A percentile compares a stretch with the other conserved stretches of the same genome.
Evolutionary conservation across 164 flowering plant genomes (phyloP).

Genomic region (Chimonanthus salicifolius): DNA sequence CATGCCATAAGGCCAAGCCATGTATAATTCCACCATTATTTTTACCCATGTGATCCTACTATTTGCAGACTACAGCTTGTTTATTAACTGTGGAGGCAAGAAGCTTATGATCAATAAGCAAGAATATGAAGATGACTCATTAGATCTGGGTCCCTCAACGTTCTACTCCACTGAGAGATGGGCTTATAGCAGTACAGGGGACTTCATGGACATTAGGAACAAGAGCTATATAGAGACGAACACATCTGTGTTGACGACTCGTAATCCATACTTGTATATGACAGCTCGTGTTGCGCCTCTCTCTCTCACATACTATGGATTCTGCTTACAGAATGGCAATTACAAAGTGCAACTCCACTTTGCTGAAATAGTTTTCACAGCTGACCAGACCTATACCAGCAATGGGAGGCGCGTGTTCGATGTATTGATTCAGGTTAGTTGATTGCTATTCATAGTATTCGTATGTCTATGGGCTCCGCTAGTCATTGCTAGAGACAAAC

Average conservation of each 20-base stretch:
- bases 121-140: slow-evolving; percentile 48
- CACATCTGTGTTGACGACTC: slow-evolving; percentile 17
- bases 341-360: slow-evolving; percentile 81
- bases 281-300: slow-evolving; percentile 65
- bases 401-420: slow-evolving; percentile 72
- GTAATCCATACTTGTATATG: slow-evolving; percentile 37
- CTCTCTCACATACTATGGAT: slow-evolving; percentile 75
- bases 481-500: not conserved
- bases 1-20: not conserved
- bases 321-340: slow-evolving; percentile 66
- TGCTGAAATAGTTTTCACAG: slow-evolving; percentile 58
- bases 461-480: not conserved
- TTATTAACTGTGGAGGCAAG: slow-evolving; percentile 80
- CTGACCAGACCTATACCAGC: slow-evolving; percentile 48
- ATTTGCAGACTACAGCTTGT: slow-evolving; percentile 24
- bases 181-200: slow-evolving; percentile 77
- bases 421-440: slow-evolving; percentile 55
- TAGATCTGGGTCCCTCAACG: slow-evolving; percentile 46
- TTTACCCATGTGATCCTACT: not conserved
- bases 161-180: slow-evolving; percentile 25
- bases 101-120: slow-evolving; percentile 26
- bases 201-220: slow-evolving; percentile 54
- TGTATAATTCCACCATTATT: no score
- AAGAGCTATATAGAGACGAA: slow-evolving; percentile 16
- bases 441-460: not conserved